Percentiles rank a stretch among this genome's conserved stretches.
Evolutionary conservation across 1,139 yeast genomes (phyloP).

Genomic region (Candida sp.): DNA sequence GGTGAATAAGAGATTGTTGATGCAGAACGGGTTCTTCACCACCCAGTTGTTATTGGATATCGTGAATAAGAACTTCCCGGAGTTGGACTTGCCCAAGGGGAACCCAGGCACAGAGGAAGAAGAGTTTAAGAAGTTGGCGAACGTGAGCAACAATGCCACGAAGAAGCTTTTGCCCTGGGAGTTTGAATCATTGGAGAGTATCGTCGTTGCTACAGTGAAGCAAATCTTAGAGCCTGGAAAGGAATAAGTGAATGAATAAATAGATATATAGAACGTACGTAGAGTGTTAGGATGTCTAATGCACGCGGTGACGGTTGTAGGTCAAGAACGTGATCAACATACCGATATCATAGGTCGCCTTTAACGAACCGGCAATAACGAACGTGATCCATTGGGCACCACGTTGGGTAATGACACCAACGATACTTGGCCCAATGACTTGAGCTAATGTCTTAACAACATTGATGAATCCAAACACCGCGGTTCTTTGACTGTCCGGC

Average conservation of each 20-base stretch:
- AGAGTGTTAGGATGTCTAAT: conserved; percentile 13
- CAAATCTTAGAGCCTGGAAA: conserved; percentile 32
- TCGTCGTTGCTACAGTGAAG: conserved; percentile 42
- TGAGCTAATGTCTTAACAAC: conserved; percentile 45
- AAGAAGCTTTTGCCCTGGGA: conserved; percentile 30
- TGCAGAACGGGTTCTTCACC: conserved; percentile 31
- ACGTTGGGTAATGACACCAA: conserved; percentile 35
- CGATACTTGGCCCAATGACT: conserved; percentile 41
- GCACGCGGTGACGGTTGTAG: conserved; percentile 27
- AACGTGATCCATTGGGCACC: conserved; percentile 44
- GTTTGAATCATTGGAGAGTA: conserved; percentile 31
- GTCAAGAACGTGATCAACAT: conserved; percentile 36
- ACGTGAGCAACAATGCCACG: conserved; percentile 27
- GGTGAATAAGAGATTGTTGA: conserved; percentile 29
- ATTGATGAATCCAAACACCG: conserved; percentile 45
- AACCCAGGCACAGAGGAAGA: conserved; percentile 24
- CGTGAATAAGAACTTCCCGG: conserved; percentile 30
- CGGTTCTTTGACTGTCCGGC: conserved; percentile 39
- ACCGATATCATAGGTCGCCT: conserved; percentile 44
- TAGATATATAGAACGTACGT: background rate
- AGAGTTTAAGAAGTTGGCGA: conserved; percentile 23
- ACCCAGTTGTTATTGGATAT: conserved; percentile 37
- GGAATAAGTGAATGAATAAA: background rate
- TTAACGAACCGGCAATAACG: conserved; percentile 41
- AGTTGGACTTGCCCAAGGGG: conserved; percentile 32